These are phyloP conservation scores for Tricholoma saponaceum DNA, from an alignment of 768 basidiomycete species.

Conservation along the genomic window DNA sequence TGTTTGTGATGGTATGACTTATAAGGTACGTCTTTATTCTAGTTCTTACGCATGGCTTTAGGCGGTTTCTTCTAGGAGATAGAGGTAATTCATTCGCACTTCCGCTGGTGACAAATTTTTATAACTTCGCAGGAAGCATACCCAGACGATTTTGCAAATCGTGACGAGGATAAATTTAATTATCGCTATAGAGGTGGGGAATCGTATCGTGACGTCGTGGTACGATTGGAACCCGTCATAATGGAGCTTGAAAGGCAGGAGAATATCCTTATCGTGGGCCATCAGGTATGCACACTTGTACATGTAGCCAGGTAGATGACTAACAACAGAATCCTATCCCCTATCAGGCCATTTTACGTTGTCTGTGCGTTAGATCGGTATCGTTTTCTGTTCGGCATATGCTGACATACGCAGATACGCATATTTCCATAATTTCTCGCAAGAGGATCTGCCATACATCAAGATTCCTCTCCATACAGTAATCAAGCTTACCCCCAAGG, in stretches of 20 bases:
- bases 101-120: not conserved
- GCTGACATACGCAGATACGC: slow-evolving; percentile 62
- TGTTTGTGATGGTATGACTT: slow-evolving; percentile 99
- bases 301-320: slow-evolving; percentile 1
- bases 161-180: slow-evolving; percentile 99
- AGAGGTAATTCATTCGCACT: slow-evolving; percentile 53
- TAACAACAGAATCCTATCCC: slow-evolving; percentile 2
- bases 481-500: slow-evolving; percentile 96
- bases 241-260: slow-evolving; percentile 99
- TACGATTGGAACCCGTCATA: slow-evolving; percentile 94
- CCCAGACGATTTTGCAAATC: slow-evolving; percentile 96
- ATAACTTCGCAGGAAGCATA: slow-evolving; percentile 65
- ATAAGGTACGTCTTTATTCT: slow-evolving; percentile 46
- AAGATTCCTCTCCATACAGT: slow-evolving; percentile 97
- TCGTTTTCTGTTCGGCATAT: slow-evolving; percentile 12
- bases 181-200: slow-evolving; percentile 97
- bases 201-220: slow-evolving; percentile 96
- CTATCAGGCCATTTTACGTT: slow-evolving; percentile 68
- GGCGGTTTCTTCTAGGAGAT: slow-evolving; percentile 58
- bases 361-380: slow-evolving; percentile 45
- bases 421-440: slow-evolving; percentile 91
- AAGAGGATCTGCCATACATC: slow-evolving; percentile 95
- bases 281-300: slow-evolving; percentile 55
- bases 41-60: not conserved
- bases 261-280: slow-evolving; percentile 94